These are phyloP conservation scores for Gloeostereum incarnatum DNA, from an alignment of 768 basidiomycete species.

Conservation along the genomic window DNA sequence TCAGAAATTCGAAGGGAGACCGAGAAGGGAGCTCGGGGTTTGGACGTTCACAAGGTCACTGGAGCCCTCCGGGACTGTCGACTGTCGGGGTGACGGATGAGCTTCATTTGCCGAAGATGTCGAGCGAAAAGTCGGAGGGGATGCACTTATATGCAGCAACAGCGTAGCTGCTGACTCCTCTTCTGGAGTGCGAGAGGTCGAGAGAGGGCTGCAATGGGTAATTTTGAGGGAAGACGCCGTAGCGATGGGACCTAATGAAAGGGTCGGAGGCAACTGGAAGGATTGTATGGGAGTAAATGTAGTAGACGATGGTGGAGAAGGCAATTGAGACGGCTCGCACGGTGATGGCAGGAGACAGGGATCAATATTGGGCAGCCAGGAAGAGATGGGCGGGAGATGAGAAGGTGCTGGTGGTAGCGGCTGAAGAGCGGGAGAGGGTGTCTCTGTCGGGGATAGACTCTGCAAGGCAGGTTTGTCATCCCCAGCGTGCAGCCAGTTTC, in stretches of 20 bases:
- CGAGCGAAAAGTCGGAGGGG: too few species aligned
- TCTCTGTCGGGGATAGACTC: conserved; percentile 4
- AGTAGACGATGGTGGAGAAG: conserved; percentile 50
- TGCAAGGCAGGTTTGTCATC: too few species aligned
- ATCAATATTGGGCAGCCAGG: conserved; percentile 44
- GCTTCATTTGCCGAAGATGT: too few species aligned
- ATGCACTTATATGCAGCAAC: conserved; percentile 52
- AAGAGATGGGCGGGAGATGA: conserved; percentile 58
- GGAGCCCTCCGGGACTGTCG: too few species aligned
- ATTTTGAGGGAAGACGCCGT: conserved; percentile 9
- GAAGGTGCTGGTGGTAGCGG: conserved; percentile 11
- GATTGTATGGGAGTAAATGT: conserved; percentile 33
- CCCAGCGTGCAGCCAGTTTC: conserved; percentile 2
- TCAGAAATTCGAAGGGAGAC: too few species aligned
- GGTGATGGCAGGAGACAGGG: conserved; percentile 20
- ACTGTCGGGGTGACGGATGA: too few species aligned
- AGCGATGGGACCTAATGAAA: conserved; percentile 24
- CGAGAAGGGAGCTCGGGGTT: too few species aligned
- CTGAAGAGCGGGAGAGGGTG: conserved; percentile 8
- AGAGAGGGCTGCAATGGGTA: conserved; percentile 7
- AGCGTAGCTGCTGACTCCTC: conserved; percentile 66
- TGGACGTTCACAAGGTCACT: too few species aligned
- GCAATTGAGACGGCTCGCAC: conserved; percentile 25
- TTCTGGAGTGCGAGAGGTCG: conserved; percentile 38
- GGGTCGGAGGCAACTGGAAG: conserved; percentile 25